phyloP scores from a whole-genome alignment of 2,329 filamentous ascomycete genomes.

The Trematosphaeria pertusa region DNA sequence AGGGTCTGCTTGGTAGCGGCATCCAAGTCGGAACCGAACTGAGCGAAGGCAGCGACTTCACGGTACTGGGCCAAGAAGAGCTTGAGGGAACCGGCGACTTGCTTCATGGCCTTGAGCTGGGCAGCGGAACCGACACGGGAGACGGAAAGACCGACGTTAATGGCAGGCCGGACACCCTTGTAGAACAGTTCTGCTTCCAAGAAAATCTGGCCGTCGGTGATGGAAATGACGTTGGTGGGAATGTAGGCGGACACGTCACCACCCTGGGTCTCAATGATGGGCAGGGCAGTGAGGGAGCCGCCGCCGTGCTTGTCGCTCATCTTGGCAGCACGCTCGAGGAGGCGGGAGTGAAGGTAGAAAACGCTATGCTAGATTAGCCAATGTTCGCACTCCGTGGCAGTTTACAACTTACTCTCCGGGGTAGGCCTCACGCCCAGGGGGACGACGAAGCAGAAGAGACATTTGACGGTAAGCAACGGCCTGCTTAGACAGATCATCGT shows the following conservation, averaged over 20 bases:
- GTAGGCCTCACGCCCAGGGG: slow-evolving; percentile 98
- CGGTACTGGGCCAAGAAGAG: slow-evolving; percentile 99
- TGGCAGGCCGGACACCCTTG: slow-evolving; percentile 99
- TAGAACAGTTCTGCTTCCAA: slow-evolving; percentile 99
- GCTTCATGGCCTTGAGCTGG: slow-evolving; percentile 99
- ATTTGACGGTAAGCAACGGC: slow-evolving; percentile 98
- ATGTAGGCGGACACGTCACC: slow-evolving; percentile 99
- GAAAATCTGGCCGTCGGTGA: slow-evolving; percentile 99
- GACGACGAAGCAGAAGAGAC: slow-evolving; percentile 96
- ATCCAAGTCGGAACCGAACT: slow-evolving; percentile 99
- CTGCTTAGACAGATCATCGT: slow-evolving; percentile 97
- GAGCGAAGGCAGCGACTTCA: slow-evolving; percentile 99
- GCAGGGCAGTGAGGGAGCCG: slow-evolving; percentile 96
- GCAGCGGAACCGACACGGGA: slow-evolving; percentile 99
- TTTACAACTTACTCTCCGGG: slow-evolving; percentile 75
- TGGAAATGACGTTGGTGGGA: slow-evolving; percentile 99
- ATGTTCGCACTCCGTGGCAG: neutral
- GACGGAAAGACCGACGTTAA: slow-evolving; percentile 99
- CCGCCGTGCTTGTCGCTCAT: slow-evolving; percentile 95
- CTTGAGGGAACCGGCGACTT: slow-evolving; percentile 99
- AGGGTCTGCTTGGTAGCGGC: slow-evolving; percentile 99
- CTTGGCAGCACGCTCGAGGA: slow-evolving; percentile 99
- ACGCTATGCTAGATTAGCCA: slow-evolving; percentile 58
- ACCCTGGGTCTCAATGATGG: slow-evolving; percentile 99
- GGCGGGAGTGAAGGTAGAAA: slow-evolving; percentile 99